Evolutionary conservation across 2,329 filamentous ascomycete species (phyloP).

Genomic region (Keithomyces neogunnii): DNA sequence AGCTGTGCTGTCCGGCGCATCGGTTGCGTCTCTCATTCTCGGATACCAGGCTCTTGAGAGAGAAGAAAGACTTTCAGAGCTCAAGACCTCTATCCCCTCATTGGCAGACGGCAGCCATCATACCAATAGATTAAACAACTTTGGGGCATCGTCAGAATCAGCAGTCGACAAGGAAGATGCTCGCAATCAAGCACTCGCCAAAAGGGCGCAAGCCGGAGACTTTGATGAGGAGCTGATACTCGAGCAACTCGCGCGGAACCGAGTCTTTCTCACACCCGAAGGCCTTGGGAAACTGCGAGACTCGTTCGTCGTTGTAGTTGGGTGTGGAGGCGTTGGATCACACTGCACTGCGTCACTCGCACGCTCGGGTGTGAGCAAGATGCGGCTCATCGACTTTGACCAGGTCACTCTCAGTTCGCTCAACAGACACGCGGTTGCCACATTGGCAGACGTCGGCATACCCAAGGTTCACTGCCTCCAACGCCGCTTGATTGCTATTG

Average conservation of each 20-base stretch:
- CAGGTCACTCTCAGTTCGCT: slow-evolving; percentile 92
- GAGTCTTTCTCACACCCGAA: slow-evolving; percentile 77
- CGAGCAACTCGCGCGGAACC: slow-evolving; percentile 88
- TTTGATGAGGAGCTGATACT: slow-evolving; percentile 76
- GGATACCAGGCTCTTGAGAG: slow-evolving; percentile 53
- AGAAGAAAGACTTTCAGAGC: slow-evolving; percentile 42
- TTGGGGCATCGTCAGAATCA: slow-evolving; percentile 42
- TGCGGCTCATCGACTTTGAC: slow-evolving; percentile 92
- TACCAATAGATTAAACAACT: slow-evolving; percentile 43
- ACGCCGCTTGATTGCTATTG: slow-evolving; percentile 72
- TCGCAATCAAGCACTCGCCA: slow-evolving; percentile 49
- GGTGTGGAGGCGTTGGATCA: slow-evolving; percentile 89
- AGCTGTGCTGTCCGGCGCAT: slow-evolving; percentile 55
- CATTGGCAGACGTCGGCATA: slow-evolving; percentile 84
- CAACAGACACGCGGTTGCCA: slow-evolving; percentile 93
- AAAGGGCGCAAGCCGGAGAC: slow-evolving; percentile 52
- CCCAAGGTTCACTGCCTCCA: slow-evolving; percentile 84
- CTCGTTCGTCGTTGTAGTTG: slow-evolving; percentile 82
- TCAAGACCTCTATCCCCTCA: slow-evolving; percentile 52
- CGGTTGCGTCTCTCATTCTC: slow-evolving; percentile 52
- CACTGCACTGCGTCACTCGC: slow-evolving; percentile 82
- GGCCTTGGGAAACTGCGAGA: slow-evolving; percentile 72
- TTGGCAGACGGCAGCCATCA: slow-evolving; percentile 11
- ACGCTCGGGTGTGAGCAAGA: slow-evolving; percentile 77
- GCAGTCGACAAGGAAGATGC: slow-evolving; percentile 51